phyloP scores from a whole-genome alignment of 2,329 filamentous ascomycete species.

The Alternaria sp. region DNA sequence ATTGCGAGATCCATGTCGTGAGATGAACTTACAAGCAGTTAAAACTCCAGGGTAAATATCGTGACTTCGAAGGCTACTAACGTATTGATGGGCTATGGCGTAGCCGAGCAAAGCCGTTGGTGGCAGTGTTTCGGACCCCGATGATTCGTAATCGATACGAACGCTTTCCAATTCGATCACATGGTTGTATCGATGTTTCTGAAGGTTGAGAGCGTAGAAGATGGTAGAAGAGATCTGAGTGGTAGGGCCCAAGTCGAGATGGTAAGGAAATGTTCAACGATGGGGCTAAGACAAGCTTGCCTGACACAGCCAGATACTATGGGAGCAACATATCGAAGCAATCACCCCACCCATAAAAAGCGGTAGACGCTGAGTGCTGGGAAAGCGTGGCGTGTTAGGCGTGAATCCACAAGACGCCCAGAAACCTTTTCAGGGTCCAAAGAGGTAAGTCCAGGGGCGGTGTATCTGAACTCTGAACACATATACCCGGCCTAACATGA shows the following conservation, averaged over 20 bases:
- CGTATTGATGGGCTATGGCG: too few species aligned
- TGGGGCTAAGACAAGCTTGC: neutral
- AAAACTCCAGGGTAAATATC: neutral
- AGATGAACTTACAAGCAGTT: neutral
- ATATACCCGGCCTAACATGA: neutral
- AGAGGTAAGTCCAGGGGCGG: neutral
- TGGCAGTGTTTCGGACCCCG: neutral
- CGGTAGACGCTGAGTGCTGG: neutral
- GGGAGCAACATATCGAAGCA: neutral
- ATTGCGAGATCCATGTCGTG: neutral
- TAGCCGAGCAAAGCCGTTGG: neutral
- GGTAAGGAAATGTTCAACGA: neutral
- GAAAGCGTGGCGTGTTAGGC: neutral
- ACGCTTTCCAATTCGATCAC: neutral
- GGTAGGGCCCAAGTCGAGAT: neutral
- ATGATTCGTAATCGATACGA: neutral
- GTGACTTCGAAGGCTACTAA: neutral
- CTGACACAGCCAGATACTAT: neutral
- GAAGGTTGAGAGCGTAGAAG: too few species aligned
- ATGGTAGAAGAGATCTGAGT: neutral
- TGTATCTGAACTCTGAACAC: neutral
- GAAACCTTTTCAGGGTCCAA: neutral
- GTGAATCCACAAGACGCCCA: neutral
- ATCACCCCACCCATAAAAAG: neutral
- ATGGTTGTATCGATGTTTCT: neutral